Evolutionary conservation across 2,329 filamentous ascomycete species (phyloP), one percentile per base, ranked within the genome.

Genomic region (Phialophora chinensis): DNA sequence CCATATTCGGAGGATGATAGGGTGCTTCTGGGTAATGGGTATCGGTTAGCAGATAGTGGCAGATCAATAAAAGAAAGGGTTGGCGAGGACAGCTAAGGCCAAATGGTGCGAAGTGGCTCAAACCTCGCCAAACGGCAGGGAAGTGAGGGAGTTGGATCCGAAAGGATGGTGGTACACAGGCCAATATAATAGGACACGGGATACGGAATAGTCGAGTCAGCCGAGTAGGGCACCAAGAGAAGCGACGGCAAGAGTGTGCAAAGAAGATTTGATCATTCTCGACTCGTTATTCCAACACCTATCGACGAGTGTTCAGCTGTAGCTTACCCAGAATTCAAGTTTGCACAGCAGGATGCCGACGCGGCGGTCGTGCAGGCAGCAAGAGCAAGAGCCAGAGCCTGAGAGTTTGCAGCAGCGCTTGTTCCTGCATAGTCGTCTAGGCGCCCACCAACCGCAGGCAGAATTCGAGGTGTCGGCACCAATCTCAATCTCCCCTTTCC

Each of bases 71-170:
- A 53, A 53, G 23, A 42, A 42, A 60, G 38, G 65, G 61, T 50
- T 38, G 33, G 42, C 27, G 53, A 38, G 52, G 58, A 60, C 55
- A 17, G 59, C 58, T 57, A 56, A 44, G 42, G 49, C 38, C 50
- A 58, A 58, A 60, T 61, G 61, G 60, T 63, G 61, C 52, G 65
- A 60, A 61, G 65, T 60, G 65, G 65, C 65, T 67, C 65, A 64
- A 63, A 67, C 65, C 44, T 56, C 49, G 60, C 42, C 50, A 56
- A 56, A 62, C 50, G 49, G 44, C 38, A 35, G 58, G 53, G 50
- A 49, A 20, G 50, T 60, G 50, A 60, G 52, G 58, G 58, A 44
- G 35, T 33, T 57, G 52, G 54, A 52, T 58, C 61, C 60, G 56
- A 49, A 35, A 7, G 29, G 25, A 60, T 64, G 61, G 65, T 67